A percentile compares a stretch with the other conserved stretches of the same genome.
Conservation (phyloP, 2,329 filamentous ascomycete genomes). For the Sclerotinia minor region DNA sequence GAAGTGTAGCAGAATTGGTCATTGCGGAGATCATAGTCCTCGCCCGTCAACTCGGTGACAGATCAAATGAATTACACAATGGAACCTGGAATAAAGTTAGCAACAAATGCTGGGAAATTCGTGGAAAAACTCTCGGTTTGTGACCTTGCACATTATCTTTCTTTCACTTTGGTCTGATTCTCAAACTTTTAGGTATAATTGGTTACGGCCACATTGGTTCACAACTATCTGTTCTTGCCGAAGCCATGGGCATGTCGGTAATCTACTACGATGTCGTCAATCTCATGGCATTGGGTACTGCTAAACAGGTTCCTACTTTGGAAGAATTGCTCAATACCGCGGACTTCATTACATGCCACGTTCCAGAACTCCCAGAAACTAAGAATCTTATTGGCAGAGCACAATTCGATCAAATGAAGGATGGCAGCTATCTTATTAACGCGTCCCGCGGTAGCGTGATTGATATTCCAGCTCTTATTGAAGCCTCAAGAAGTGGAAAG, state of each 20-base stretch:
- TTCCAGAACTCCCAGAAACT: constrained; percentile 90
- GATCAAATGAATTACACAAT: constrained; percentile 89
- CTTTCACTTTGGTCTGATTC: not conserved
- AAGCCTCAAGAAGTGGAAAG: constrained; percentile 81
- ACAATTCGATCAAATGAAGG: constrained; percentile 87
- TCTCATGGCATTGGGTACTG: constrained; percentile 89
- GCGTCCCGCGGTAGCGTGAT: constrained; percentile 92
- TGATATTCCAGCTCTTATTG: constrained; percentile 87
- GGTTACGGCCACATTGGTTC: constrained; percentile 98
- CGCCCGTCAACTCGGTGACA: constrained; percentile 88
- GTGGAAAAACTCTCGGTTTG: constrained; percentile 89
- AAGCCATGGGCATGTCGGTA: constrained; percentile 97
- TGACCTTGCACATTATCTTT: constrained; percentile 16
- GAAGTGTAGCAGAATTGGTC: constrained; percentile 93
- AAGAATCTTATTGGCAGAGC: constrained; percentile 82
- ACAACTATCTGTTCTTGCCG: constrained; percentile 90
- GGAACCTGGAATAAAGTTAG: constrained; percentile 99
- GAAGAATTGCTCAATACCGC: constrained; percentile 73
- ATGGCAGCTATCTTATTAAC: constrained; percentile 92
- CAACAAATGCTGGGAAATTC: constrained; percentile 94
- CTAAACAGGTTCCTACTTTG: constrained; percentile 77
- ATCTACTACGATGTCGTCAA: constrained; percentile 96
- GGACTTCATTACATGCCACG: constrained; percentile 93
- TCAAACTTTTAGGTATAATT: constrained; percentile 65
- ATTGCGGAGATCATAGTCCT: constrained; percentile 91